These are phyloP conservation scores for Colletotrichum simmondsii DNA, from an alignment of 2,329 filamentous ascomycete genomes.

Conservation along the genomic window DNA sequence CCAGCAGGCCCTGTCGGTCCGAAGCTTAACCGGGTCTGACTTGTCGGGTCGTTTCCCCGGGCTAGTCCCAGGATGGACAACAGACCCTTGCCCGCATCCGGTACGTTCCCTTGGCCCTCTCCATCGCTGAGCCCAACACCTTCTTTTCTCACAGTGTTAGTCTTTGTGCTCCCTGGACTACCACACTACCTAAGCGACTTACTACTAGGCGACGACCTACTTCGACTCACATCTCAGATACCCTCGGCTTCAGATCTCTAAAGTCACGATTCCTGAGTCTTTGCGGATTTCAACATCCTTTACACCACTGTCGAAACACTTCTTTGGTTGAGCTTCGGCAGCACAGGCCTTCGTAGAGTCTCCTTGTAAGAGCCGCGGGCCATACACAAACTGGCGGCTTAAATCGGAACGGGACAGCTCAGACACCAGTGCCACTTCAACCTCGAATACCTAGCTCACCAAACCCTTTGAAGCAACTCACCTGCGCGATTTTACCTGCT, in stretches of 20 bases:
- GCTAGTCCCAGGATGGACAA: constrained; percentile 1
- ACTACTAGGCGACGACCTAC: not conserved
- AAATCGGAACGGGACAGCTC: constrained; percentile 33
- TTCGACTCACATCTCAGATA: not conserved
- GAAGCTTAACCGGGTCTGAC: constrained; percentile 25
- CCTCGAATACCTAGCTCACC: constrained; percentile 10
- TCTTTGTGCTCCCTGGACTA: constrained; percentile 3
- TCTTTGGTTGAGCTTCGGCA: not conserved
- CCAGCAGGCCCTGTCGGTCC: constrained; percentile 8
- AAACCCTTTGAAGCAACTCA: constrained; percentile 4
- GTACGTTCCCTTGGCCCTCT: constrained; percentile 24
- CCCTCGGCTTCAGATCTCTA: not conserved
- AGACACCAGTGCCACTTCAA: constrained; percentile 23
- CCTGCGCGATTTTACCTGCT: constrained; percentile 24
- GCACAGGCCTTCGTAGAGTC: constrained; percentile 27
- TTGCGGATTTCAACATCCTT: not conserved
- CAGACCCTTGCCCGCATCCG: constrained; percentile 29
- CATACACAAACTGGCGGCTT: constrained; percentile 20
- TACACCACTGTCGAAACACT: not conserved
- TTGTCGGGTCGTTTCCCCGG: constrained; percentile 2
- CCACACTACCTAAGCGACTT: not conserved
- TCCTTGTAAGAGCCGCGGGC: constrained; percentile 13
- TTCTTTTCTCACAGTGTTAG: constrained; percentile 17
- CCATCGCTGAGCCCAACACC: constrained; percentile 13
- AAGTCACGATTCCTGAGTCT: not conserved